phyloP scores from a whole-genome alignment of 352 stramenopile genomes.

The Globisporangium ultimum region DNA sequence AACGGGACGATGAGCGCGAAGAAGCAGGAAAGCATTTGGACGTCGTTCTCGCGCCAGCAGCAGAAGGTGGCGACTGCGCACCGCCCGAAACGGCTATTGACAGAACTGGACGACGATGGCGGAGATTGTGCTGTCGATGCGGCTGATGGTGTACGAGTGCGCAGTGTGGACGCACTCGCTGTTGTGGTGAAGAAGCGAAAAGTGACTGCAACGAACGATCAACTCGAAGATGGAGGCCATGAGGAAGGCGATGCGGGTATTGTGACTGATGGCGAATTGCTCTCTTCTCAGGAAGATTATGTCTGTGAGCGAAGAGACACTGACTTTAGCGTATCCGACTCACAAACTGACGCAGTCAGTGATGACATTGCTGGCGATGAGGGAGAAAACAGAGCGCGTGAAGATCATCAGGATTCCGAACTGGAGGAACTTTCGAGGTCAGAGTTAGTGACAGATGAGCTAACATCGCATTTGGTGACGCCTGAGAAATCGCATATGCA shows the following conservation, averaged over 20 bases:
- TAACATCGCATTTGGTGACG: constrained; percentile 11
- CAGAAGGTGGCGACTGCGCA: constrained; percentile 20
- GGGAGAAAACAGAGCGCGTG: not conserved
- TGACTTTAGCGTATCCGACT: constrained; percentile 10
- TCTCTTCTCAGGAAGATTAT: constrained; percentile 55
- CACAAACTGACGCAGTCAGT: constrained; percentile 6
- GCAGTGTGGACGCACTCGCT: not conserved
- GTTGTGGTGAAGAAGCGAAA: constrained; percentile 13
- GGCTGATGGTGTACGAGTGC: constrained; percentile 6
- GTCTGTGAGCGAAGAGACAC: constrained; percentile 4
- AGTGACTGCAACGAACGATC: not conserved
- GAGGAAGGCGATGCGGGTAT: constrained; percentile 29
- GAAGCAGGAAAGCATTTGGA: constrained; percentile 45
- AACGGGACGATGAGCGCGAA: constrained; percentile 24
- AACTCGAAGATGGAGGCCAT: not conserved
- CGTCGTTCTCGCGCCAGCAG: constrained; percentile 34
- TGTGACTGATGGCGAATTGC: constrained; percentile 51
- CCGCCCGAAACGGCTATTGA: constrained; percentile 19
- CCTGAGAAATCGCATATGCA: constrained; percentile 9
- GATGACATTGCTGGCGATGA: constrained; percentile 7
- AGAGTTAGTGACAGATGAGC: not conserved
- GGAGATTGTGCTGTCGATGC: constrained; percentile 5
- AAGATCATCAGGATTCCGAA: not conserved
- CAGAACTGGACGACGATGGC: not conserved
- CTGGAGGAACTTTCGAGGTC: not conserved